Conservation (phyloP, 2,329 filamentous ascomycete genomes). For the Dactylonectria estremocensis region DNA sequence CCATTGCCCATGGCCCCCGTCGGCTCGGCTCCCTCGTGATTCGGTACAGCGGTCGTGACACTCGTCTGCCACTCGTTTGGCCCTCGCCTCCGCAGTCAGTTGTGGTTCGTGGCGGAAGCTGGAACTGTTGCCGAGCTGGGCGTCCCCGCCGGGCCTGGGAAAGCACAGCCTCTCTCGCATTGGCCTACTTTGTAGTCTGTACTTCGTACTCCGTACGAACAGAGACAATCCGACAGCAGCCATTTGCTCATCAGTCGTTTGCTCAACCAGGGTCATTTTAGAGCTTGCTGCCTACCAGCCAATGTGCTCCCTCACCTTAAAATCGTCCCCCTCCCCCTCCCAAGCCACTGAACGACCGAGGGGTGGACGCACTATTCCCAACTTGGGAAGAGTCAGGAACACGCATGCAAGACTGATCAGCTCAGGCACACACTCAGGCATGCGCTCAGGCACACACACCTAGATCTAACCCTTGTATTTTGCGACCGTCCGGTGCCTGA, state of each 20-base stretch:
- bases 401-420: background rate
- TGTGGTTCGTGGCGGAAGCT: slow-evolving; percentile 40
- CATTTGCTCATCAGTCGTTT: slow-evolving; percentile 27
- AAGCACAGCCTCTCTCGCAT: slow-evolving; percentile 26
- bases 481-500: too few relatives aligned
- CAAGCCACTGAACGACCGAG: slow-evolving; percentile 22
- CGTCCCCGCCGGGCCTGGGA: slow-evolving; percentile 35
- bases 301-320: slow-evolving; percentile 8
- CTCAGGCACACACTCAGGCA: too few relatives aligned
- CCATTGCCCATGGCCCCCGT: background rate
- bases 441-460: background rate
- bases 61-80: background rate
- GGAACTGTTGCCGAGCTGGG: slow-evolving; percentile 27
- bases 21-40: background rate
- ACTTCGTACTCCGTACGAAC: too few relatives aligned
- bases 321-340: background rate
- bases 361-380: background rate
- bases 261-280: slow-evolving; percentile 16
- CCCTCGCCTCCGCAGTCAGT: slow-evolving; percentile 37
- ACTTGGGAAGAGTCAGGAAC: background rate
- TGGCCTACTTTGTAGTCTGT: too few relatives aligned
- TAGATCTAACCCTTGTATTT: too few relatives aligned
- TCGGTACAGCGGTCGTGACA: slow-evolving; percentile 1
- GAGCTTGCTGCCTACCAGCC: slow-evolving; percentile 11
- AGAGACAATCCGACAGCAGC: slow-evolving; percentile 5